Conservation (phyloP, 2,329 filamentous ascomycete genomes). For the Fusarium annulatum region DNA sequence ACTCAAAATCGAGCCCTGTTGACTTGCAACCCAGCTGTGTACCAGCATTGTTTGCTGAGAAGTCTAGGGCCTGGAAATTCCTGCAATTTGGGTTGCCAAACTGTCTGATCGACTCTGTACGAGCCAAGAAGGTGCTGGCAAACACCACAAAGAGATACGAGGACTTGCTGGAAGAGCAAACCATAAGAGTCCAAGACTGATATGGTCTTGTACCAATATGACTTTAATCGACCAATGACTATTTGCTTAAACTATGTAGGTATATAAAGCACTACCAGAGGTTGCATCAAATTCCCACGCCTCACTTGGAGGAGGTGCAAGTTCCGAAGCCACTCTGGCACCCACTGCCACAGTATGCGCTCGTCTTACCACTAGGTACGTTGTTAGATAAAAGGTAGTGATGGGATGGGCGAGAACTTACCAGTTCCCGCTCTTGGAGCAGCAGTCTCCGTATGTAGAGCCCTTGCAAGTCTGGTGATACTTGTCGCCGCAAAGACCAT, state of each 20-base stretch:
- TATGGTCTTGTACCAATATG: background rate
- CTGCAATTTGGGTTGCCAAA: background rate
- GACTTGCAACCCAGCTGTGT: background rate
- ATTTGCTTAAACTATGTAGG: background rate
- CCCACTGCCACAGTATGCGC: conserved; percentile 8
- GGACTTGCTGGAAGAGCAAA: background rate
- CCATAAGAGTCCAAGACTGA: background rate
- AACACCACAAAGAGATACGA: background rate
- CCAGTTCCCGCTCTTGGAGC: conserved; percentile 20
- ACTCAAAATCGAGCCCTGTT: conserved; percentile 16
- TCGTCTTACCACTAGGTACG: conserved; percentile 16
- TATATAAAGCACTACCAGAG: background rate
- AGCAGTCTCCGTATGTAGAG: conserved; percentile 31
- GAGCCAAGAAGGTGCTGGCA: background rate
- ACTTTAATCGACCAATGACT: too few species aligned
- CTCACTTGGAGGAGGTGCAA: background rate
- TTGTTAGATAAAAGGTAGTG: background rate
- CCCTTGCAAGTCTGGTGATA: conserved; percentile 36
- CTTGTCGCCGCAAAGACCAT: conserved; percentile 31
- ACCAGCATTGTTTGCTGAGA: background rate
- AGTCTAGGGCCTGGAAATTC: background rate
- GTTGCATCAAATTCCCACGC: background rate
- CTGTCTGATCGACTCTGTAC: background rate
- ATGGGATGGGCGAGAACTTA: background rate
- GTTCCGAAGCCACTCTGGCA: conserved; percentile 18